These are phyloP conservation scores for Streptanthus diversifolius DNA, from an alignment of 345 rosid genomes.

Conservation along the genomic window DNA sequence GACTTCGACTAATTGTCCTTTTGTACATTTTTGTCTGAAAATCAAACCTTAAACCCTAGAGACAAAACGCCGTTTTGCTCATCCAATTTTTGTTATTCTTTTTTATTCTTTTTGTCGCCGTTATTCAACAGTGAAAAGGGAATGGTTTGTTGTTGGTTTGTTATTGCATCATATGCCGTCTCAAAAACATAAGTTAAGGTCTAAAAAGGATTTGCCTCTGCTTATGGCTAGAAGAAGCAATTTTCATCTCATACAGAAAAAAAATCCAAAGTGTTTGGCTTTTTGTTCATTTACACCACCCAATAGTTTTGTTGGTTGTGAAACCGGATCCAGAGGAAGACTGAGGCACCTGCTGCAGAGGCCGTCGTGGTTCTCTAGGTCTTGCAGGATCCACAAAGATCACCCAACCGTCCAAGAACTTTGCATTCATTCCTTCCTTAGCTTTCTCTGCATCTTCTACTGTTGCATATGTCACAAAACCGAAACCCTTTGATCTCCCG, in stretches of 20 bases:
- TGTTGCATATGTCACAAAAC: conserved; percentile 61
- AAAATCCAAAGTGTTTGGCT: background rate
- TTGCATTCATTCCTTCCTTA: conserved; percentile 79
- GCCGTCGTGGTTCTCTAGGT: conserved; percentile 57
- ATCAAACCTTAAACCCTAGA: conserved; percentile 22
- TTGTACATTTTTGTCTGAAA: conserved; percentile 2
- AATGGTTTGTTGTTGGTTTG: background rate
- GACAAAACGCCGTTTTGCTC: background rate
- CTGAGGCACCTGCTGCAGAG: conserved; percentile 23
- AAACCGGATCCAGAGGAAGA: conserved; percentile 52
- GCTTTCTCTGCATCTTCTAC: conserved; percentile 91
- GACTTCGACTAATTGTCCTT: background rate
- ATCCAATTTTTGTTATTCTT: background rate
- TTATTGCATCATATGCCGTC: background rate
- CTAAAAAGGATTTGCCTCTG: background rate
- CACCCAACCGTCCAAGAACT: conserved; percentile 92
- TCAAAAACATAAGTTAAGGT: background rate
- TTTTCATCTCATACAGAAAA: background rate
- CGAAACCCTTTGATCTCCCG: conserved; percentile 83
- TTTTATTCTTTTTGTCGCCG: background rate
- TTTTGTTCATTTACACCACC: conserved; percentile 63
- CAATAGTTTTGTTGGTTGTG: conserved; percentile 71
- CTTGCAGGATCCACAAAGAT: conserved; percentile 90
- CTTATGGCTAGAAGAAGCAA: background rate
- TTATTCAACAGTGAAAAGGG: background rate